Evolutionary conservation across 148 eudicot species (phyloP), one percentile per base, ranked within the genome.

Genomic region (Persicaria tinctoria): DNA sequence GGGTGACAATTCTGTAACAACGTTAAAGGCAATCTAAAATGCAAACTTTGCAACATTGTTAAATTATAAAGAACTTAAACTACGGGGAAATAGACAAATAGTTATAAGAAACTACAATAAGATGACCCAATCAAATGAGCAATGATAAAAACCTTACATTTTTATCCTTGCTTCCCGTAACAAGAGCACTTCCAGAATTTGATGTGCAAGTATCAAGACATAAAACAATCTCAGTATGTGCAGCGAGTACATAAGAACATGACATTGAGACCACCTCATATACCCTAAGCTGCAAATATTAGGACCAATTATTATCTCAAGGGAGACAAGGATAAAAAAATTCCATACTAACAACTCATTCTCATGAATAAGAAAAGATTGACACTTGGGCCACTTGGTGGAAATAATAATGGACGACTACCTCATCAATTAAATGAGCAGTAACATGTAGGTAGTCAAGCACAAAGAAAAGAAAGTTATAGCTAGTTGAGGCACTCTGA

Each of bases 141-240:
- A 23, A 23, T 46, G 54, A 51, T 48, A 70, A 54, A 54, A 59
- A 72, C 78, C 91, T 91, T 80, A 95, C 99, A 80, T 74, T 90
- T 68, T 90, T 92, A 80, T 95, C 99, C 84, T 92, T 95, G 92
- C 99, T 97, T 4, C 97, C 89, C 41, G 86, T 96, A 69, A 95
- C 83, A 59, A 90, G 87, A 16, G 90, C 80, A 79, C 73, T 88
- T 81, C 94, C 96, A 75, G 90, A 83, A 80, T 81, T 85, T 76
- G 89, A 55, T 57, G 80, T 73, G 77, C 92, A 90, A 55, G 97
- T 92, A 78, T 95, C 99, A 74, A 95, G 91, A 84, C 97, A 87
- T 68, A 92, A 74, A 82, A 95, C 81, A 76, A 88, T 85, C 78
- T 89, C 92, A 8, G 91, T 89, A 73, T 95, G 99, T 32, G 97